These are phyloP conservation scores for Pyronema omphalodes DNA, from an alignment of 495 filamentous ascomycete species.

Conservation along the genomic window DNA sequence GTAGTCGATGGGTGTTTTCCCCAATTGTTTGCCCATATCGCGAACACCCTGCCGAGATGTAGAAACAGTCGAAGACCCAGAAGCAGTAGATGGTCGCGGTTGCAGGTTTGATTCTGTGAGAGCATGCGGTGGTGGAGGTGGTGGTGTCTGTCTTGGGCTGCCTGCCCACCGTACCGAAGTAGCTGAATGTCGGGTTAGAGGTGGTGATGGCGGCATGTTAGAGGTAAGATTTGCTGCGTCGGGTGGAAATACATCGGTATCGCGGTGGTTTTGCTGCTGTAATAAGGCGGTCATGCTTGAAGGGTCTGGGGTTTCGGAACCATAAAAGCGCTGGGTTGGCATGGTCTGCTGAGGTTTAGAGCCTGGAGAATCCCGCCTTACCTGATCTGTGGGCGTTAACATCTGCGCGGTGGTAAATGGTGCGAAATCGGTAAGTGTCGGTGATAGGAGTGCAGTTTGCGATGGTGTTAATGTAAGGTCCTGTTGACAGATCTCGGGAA, in stretches of 20 bases:
- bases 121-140: not conserved
- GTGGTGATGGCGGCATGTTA: constrained; percentile 18
- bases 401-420: not conserved
- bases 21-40: constrained; percentile 18
- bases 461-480: not conserved
- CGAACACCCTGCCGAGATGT: constrained; percentile 13
- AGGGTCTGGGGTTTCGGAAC: not conserved
- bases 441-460: not conserved
- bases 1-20: constrained; percentile 21
- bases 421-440: not conserved
- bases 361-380: not conserved
- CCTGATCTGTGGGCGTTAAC: not conserved
- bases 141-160: not conserved
- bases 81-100: not conserved
- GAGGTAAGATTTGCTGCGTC: not conserved
- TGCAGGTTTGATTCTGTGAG: not conserved
- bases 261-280: not conserved
- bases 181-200: constrained; percentile 19
- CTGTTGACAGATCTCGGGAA: not conserved
- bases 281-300: not conserved
- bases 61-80: constrained; percentile 4
- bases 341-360: not conserved
- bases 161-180: constrained; percentile 7
- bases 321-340: not conserved
- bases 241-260: not conserved